These are phyloP conservation scores for Boletus speciosus DNA, from an alignment of 768 basidiomycete genomes.

Conservation along the genomic window DNA sequence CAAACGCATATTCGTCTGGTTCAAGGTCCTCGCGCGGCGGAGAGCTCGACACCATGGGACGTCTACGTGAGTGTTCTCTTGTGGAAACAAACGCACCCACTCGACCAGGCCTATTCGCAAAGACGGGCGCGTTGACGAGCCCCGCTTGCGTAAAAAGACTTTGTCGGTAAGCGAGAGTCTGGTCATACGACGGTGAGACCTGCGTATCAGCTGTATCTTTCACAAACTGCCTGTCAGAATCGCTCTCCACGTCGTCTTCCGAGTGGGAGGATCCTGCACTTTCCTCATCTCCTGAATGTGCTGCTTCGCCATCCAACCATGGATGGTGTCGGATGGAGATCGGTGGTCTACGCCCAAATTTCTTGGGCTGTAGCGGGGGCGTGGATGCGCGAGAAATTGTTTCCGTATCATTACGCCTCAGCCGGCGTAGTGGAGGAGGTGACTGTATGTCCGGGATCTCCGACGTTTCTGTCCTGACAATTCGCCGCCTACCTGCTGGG, in stretches of 20 bases:
- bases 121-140: slow-evolving; percentile 42
- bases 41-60: slow-evolving; percentile 52
- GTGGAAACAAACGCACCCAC: slow-evolving; percentile 35
- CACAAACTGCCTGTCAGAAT: slow-evolving; percentile 66
- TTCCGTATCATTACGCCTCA: slow-evolving; percentile 30
- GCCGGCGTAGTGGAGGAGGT: slow-evolving; percentile 29
- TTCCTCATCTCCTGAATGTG: slow-evolving; percentile 77
- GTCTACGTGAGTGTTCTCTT: slow-evolving; percentile 34
- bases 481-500: slow-evolving; percentile 32
- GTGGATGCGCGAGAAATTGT: slow-evolving; percentile 16
- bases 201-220: slow-evolving; percentile 65
- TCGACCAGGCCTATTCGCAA: slow-evolving; percentile 50
- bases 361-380: slow-evolving; percentile 23
- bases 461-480: slow-evolving; percentile 3
- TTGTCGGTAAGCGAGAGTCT: slow-evolving; percentile 62
- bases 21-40: slow-evolving; percentile 50
- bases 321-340: slow-evolving; percentile 39
- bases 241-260: slow-evolving; percentile 53
- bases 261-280: slow-evolving; percentile 60
- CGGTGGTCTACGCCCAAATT: slow-evolving; percentile 17
- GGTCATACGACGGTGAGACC: slow-evolving; percentile 68
- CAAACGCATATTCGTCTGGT: slow-evolving; percentile 64
- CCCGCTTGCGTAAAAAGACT: slow-evolving; percentile 68
- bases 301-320: slow-evolving; percentile 66
- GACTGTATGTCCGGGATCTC: slow-evolving; percentile 28